phyloP scores from a whole-genome alignment of 306 rosid species.

The Carpinus viminea region DNA sequence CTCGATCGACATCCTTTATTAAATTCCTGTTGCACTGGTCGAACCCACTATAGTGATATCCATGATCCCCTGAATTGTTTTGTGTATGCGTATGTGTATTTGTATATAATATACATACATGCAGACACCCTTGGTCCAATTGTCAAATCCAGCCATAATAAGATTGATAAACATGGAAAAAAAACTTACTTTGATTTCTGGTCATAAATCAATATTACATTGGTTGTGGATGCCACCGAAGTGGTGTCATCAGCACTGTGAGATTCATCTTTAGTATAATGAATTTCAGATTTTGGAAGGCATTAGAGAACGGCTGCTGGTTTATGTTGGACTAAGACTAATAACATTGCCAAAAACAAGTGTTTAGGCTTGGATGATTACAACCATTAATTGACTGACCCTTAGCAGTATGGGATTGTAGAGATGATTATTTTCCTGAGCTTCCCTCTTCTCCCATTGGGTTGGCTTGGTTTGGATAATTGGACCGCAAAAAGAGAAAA shows the following conservation, averaged over 20 bases:
- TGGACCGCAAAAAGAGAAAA: neutral
- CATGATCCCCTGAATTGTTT: neutral
- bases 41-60: neutral
- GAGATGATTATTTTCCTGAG: neutral
- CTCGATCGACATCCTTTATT: neutral
- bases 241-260: neutral
- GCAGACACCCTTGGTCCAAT: neutral
- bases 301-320: neutral
- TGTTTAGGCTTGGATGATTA: neutral
- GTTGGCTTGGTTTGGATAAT: neutral
- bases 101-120: too few relatives aligned
- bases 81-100: neutral
- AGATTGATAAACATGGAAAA: neutral
- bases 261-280: conserved; percentile 2
- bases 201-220: neutral
- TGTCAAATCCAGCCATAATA: neutral
- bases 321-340: neutral
- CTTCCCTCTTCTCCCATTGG: too few relatives aligned
- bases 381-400: too few relatives aligned
- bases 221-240: too few relatives aligned
- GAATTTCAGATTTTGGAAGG: neutral
- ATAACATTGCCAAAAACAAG: neutral
- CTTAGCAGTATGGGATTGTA: neutral
- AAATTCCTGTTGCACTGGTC: too few relatives aligned
- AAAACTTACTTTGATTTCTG: neutral